phyloP scores from a whole-genome alignment of 352 stramenopile species.

The Aphanomyces invadans region DNA sequence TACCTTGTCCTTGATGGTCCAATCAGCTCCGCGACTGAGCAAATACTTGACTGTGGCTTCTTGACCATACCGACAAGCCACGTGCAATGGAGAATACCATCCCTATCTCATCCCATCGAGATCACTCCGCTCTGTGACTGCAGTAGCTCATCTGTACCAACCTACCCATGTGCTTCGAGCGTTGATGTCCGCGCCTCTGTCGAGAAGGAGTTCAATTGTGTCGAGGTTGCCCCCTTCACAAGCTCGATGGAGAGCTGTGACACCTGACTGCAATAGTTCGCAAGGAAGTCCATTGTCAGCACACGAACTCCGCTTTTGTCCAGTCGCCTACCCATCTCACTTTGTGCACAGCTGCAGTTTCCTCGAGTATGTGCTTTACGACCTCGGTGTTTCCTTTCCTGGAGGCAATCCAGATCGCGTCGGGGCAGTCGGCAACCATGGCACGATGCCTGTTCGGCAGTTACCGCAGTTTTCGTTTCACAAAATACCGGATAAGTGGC shows the following conservation, averaged over 20 bases:
- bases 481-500: not conserved
- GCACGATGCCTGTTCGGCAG: too few species aligned
- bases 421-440: not conserved
- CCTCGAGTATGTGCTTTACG: slow-evolving; percentile 32
- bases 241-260: slow-evolving; percentile 55
- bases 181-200: slow-evolving; percentile 42
- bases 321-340: slow-evolving; percentile 68
- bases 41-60: slow-evolving; percentile 57
- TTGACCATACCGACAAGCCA: slow-evolving; percentile 60
- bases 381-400: slow-evolving; percentile 32
- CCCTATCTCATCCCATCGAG: slow-evolving; percentile 32
- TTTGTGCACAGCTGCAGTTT: slow-evolving; percentile 33
- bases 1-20: slow-evolving; percentile 52
- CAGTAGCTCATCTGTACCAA: not conserved
- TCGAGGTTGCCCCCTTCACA: slow-evolving; percentile 36
- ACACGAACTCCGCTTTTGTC: too few species aligned
- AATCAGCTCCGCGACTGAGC: slow-evolving; percentile 50
- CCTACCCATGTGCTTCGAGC: slow-evolving; percentile 52
- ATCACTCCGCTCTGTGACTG: too few species aligned
- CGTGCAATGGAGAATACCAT: slow-evolving; percentile 70
- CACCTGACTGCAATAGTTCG: slow-evolving; percentile 41
- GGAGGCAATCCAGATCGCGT: not conserved
- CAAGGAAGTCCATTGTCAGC: too few species aligned
- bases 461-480: not conserved
- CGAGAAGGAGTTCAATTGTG: slow-evolving; percentile 44